Base-by-base conservation (phyloP, 805 yeast genomes). In the Pichia pseudocactophila region DNA sequence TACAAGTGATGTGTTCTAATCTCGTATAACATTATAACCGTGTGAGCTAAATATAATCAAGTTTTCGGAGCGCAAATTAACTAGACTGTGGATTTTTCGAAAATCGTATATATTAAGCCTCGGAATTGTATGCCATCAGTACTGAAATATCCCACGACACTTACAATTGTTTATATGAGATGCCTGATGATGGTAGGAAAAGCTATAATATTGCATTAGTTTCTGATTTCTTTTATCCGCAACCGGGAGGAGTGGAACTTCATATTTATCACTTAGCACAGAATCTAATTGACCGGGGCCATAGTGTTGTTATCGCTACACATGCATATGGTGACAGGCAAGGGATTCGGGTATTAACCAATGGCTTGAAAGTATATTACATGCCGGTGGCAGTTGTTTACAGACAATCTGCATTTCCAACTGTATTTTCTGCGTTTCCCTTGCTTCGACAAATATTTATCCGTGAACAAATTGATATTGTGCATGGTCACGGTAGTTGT, bases 141-240 rank as follows among this genome's bases (percentile, higher is more conserved):
- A n/a, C n/a, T n/a, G n/a, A n/a, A n/a, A n/a, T n/a, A n/a, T n/a
- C n/a, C n/a, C n/a, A n/a, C n/a, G n/a, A n/a, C n/a, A n/a, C n/a
- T n/a, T n/a, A n/a, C n/a, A 22, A 22, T 22, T 22, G 25, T 8
- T 6, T 22, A 22, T 22, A 22, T 22, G 25, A 22, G 8, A 22
- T n/a, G 26, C 13, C 37, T 17, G 22, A 22, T 22, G 25, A 22
- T 6, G 25, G 8, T 5, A 13, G 35, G 10, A 42, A 34, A 28
- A 12, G 30, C n/a, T 43, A 43, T 30, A 46, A 43, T 34, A 38
- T 39, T 3, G 44, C 42, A 8, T 17, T 92, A 96, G 85, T 89
- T 4, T 84, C 95, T 35, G 99, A 92, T 63, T 92, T 88, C 69
- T 92, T 92, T 74, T 92, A 84, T 63, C 99, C 99, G 10, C 98